A percentile compares a stretch with the other conserved stretches of the same genome.
phyloP scores from a whole-genome alignment of 768 basidiomycete species.

The Boletus reticulatus region DNA sequence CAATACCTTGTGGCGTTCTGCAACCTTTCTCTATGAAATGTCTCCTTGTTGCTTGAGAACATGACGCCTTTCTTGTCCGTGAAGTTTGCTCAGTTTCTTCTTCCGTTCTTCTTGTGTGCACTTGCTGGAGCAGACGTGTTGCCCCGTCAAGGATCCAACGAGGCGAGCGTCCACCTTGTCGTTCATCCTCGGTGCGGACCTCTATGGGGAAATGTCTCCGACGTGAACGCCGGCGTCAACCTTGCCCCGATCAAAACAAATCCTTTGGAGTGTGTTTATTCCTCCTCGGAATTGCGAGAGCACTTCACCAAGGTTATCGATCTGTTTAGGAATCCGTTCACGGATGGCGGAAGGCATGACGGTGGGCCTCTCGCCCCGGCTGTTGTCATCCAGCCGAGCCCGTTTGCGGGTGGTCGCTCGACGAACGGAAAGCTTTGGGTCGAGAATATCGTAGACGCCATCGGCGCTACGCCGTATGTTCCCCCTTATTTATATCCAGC shows the following conservation, averaged over 20 bases:
- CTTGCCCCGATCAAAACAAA: constrained; percentile 38
- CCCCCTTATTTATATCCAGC: no score
- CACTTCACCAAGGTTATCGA: background rate
- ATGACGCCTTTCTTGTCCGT: no score
- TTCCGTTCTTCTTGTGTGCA: background rate
- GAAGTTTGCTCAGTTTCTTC: no score
- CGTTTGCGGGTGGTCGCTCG: constrained; percentile 49
- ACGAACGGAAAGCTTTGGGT: constrained; percentile 53
- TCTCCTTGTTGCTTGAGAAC: no score
- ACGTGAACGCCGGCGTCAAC: constrained; percentile 49
- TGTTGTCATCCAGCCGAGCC: constrained; percentile 40
- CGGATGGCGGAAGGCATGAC: constrained; percentile 47
- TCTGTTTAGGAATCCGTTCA: constrained; percentile 45
- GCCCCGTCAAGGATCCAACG: constrained; percentile 13
- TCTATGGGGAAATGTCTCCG: constrained; percentile 38
- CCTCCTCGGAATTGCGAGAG: background rate
- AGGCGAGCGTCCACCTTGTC: constrained; percentile 40
- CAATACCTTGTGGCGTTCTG: no score
- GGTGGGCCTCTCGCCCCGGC: constrained; percentile 43
- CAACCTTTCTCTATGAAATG: no score
- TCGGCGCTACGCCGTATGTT: constrained; percentile 47
- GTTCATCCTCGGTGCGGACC: constrained; percentile 45
- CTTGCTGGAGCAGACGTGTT: constrained; percentile 7
- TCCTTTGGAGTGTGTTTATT: constrained; percentile 46
- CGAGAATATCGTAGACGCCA: constrained; percentile 41